Percentiles rank a stretch among this genome's conserved stretches.
Conservation (phyloP, 352 stramenopile genomes). For the Phytopythium kandeliae region DNA sequence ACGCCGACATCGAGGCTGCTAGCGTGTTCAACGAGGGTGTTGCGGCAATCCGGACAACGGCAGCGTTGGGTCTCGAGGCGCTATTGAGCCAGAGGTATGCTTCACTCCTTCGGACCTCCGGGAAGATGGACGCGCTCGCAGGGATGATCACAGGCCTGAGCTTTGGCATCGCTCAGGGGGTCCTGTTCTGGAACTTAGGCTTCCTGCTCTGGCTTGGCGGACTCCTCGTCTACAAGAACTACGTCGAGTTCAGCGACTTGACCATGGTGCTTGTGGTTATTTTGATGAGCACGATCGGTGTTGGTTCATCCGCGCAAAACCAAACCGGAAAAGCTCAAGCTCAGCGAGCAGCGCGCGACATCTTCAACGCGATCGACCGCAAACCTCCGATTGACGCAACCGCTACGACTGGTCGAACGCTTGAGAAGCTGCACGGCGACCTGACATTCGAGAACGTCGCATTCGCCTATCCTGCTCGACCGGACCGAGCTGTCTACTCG, state of each 20-base stretch:
- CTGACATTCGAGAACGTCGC: conserved; percentile 78
- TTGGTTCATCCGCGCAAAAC: conserved; percentile 50
- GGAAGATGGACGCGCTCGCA: conserved; percentile 17
- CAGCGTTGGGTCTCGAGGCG: conserved; percentile 39
- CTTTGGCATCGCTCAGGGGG: conserved; percentile 38
- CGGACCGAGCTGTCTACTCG: conserved; percentile 67
- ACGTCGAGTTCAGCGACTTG: conserved; percentile 39
- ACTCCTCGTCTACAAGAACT: conserved; percentile 29
- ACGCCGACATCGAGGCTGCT: conserved; percentile 27
- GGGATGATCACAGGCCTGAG: conserved; percentile 31
- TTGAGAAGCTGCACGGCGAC: conserved; percentile 34
- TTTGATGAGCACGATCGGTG: conserved; percentile 33
- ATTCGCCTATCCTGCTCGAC: conserved; percentile 89
- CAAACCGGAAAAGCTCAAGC: conserved; percentile 45
- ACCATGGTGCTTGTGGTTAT: conserved; percentile 48
- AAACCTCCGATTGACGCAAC: conserved; percentile 30
- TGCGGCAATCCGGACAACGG: conserved; percentile 49
- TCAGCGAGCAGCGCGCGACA: conserved; percentile 38
- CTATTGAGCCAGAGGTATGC: conserved; percentile 17
- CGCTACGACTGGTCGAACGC: conserved; percentile 9
- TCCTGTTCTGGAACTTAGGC: conserved; percentile 40
- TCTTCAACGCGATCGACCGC: conserved; percentile 85
- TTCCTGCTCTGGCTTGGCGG: conserved; percentile 60
- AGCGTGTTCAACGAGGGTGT: conserved; percentile 39
- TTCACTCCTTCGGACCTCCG: conserved; percentile 20